These are phyloP conservation scores for Talaromyces sp. DNA, from an alignment of 2,329 filamentous ascomycete genomes.

Conservation along the genomic window DNA sequence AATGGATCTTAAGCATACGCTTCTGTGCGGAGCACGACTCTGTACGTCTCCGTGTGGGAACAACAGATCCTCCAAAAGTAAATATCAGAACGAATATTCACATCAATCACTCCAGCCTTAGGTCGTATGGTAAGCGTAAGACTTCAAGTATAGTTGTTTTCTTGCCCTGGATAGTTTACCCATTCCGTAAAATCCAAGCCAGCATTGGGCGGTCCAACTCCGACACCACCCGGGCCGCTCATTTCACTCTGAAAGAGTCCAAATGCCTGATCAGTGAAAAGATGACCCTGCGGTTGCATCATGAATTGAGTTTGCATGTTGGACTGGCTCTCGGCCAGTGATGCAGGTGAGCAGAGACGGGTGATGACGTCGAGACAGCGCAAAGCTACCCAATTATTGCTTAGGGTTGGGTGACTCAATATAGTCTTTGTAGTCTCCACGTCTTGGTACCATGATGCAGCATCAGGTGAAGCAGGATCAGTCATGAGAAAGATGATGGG, in stretches of 20 bases:
- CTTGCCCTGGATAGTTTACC: conserved; percentile 34
- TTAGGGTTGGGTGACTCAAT: conserved; percentile 36
- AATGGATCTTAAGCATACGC: background rate
- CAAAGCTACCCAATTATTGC: conserved; percentile 38
- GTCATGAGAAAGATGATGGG: conserved; percentile 44
- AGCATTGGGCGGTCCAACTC: conserved; percentile 24
- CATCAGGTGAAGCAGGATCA: conserved; percentile 37
- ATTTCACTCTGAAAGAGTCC: conserved; percentile 33
- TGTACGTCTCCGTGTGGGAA: background rate
- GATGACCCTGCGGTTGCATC: conserved; percentile 37
- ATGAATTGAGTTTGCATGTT: conserved; percentile 24
- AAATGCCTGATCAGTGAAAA: conserved; percentile 36
- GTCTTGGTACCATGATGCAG: conserved; percentile 36
- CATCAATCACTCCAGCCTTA: background rate
- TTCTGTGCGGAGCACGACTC: background rate
- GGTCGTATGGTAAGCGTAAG: background rate
- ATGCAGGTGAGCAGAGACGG: conserved; percentile 34
- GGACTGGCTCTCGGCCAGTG: conserved; percentile 18
- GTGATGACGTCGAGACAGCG: conserved; percentile 41
- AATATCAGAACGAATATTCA: background rate
- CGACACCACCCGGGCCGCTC: conserved; percentile 13
- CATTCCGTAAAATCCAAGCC: conserved; percentile 41
- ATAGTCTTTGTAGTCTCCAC: conserved; percentile 41
- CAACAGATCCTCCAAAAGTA: background rate
- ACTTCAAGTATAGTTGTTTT: conserved; percentile 11